These are phyloP conservation scores for Pyrrhoderma lamaoense DNA, from an alignment of 1,284 basidiomycete genomes.

Conservation along the genomic window DNA sequence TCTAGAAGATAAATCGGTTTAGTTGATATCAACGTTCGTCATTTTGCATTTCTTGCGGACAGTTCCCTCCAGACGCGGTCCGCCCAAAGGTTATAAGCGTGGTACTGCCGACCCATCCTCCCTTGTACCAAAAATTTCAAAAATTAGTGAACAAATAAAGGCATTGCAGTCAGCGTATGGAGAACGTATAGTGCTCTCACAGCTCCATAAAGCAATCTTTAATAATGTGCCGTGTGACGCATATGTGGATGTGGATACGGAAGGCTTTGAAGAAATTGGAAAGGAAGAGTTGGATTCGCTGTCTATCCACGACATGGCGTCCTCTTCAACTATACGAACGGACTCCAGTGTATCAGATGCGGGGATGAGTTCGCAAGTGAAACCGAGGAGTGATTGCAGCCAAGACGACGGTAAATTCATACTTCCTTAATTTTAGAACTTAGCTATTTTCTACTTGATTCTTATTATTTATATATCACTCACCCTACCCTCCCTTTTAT, in stretches of 20 bases:
- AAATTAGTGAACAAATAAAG: slow-evolving; percentile 18
- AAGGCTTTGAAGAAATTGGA: neutral
- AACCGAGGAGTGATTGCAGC: slow-evolving; percentile 14
- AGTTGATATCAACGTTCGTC: neutral
- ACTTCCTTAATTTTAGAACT: neutral
- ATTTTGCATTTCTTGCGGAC: neutral
- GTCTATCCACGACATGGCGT: neutral
- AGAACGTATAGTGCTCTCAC: slow-evolving; percentile 14
- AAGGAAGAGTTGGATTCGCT: neutral
- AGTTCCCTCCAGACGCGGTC: slow-evolving; percentile 14
- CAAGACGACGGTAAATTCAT: slow-evolving; percentile 14
- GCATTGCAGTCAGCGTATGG: slow-evolving; percentile 18
- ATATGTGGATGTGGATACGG: neutral
- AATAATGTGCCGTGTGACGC: slow-evolving; percentile 6
- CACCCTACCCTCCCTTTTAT: no score
- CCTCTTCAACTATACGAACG: neutral
- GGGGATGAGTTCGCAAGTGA: slow-evolving; percentile 1
- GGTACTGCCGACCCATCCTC: slow-evolving; percentile 17
- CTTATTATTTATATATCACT: neutral
- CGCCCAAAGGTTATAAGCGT: slow-evolving; percentile 17
- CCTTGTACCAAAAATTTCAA: slow-evolving; percentile 16
- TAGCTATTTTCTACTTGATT: no score
- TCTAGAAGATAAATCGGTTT: no score
- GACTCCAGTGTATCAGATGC: slow-evolving; percentile 10
- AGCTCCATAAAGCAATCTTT: slow-evolving; percentile 16